Evolutionary conservation across 2,329 filamentous ascomycete species (phyloP).

Genomic region (Ascochyta koolunga): DNA sequence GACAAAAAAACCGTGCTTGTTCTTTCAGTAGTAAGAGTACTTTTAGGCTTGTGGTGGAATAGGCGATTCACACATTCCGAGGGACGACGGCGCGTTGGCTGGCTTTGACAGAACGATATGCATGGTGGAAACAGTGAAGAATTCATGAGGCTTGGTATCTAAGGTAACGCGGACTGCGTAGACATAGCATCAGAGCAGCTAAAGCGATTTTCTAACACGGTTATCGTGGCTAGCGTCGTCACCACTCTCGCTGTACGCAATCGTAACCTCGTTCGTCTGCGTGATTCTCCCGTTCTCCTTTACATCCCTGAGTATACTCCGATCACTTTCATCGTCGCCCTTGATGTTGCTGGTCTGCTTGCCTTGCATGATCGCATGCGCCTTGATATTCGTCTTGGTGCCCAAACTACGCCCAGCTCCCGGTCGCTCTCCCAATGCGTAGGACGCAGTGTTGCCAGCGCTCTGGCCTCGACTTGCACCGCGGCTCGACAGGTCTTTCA

Average conservation of each 20-base stretch:
- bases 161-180: too few relatives aligned
- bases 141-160: too few relatives aligned
- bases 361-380: neutral
- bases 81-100: too few relatives aligned
- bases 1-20: too few relatives aligned
- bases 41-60: too few relatives aligned
- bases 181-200: too few relatives aligned
- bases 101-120: too few relatives aligned
- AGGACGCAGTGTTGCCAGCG: slow-evolving; percentile 2
- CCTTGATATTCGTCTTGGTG: neutral
- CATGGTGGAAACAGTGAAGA: too few relatives aligned
- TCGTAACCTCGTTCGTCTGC: neutral
- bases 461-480: neutral
- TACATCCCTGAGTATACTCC: slow-evolving; percentile 16
- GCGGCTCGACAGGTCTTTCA: slow-evolving; percentile 12
- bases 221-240: neutral
- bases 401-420: neutral
- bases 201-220: too few relatives aligned
- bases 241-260: neutral
- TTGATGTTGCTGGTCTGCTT: neutral
- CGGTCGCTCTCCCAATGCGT: neutral
- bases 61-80: too few relatives aligned
- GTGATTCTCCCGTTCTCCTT: neutral
- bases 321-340: slow-evolving; percentile 15
- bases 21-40: too few relatives aligned